phyloP scores from a whole-genome alignment of 305 asterid genomes.

The Vinca major region DNA sequence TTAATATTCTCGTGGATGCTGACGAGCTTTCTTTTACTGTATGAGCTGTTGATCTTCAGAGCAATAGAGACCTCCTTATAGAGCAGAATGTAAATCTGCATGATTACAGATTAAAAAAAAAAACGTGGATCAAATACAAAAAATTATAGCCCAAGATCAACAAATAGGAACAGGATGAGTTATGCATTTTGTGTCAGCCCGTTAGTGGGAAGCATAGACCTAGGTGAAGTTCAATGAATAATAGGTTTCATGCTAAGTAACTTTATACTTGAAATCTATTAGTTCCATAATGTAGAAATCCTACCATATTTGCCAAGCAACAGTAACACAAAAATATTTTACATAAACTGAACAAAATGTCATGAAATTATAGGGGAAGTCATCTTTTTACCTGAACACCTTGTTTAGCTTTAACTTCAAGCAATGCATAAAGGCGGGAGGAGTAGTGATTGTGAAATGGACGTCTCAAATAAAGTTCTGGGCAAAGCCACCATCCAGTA shows the following conservation, averaged over 20 bases:
- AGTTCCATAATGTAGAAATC: background rate
- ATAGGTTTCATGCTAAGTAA: background rate
- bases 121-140: background rate
- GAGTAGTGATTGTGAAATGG: constrained; percentile 59
- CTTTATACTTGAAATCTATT: background rate
- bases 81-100: constrained; percentile 90
- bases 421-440: constrained; percentile 71
- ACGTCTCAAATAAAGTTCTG: constrained; percentile 81
- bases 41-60: constrained; percentile 80
- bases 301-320: background rate
- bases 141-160: background rate
- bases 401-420: constrained; percentile 81
- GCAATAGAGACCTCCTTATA: constrained; percentile 96
- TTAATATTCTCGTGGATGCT: constrained; percentile 80
- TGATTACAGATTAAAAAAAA: background rate
- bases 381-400: constrained; percentile 70
- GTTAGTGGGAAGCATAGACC: background rate
- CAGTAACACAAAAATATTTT: background rate
- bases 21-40: constrained; percentile 67
- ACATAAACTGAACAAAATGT: background rate
- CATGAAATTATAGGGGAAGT: background rate
- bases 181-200: background rate
- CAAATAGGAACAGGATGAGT: background rate
- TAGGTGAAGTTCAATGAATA: background rate
- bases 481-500: constrained; percentile 99